These are phyloP conservation scores for Coffea canephora DNA, from an alignment of 257 asterid species.

Conservation along the genomic window DNA sequence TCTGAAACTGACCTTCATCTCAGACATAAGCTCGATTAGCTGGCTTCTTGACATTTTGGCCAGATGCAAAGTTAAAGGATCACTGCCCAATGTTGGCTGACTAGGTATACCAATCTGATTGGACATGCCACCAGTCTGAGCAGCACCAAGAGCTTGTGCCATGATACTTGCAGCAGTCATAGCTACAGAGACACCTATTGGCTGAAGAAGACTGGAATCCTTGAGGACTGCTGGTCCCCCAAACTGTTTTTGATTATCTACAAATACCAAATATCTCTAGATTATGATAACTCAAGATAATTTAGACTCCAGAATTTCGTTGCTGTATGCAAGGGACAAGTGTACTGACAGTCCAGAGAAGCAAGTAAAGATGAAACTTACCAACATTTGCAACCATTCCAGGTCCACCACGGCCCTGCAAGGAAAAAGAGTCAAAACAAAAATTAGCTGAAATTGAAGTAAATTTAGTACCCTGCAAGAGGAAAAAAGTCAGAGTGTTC, in stretches of 20 bases:
- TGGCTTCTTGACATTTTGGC: conserved; percentile 84
- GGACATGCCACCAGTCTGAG: conserved; percentile 47
- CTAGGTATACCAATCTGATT: conserved; percentile 46
- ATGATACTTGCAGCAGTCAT: conserved; percentile 79
- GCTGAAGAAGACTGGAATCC: conserved; percentile 58
- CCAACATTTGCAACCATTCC: conserved; percentile 68
- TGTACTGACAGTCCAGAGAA: neutral
- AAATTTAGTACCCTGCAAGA: neutral
- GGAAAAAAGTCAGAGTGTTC: too few species aligned
- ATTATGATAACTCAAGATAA: neutral
- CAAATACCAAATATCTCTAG: conserved; percentile 12
- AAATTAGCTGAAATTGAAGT: conserved; percentile 1
- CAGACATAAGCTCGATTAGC: conserved; percentile 64
- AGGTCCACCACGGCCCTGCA: conserved; percentile 91
- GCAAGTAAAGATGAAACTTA: conserved; percentile 30
- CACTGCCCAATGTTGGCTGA: conserved; percentile 51
- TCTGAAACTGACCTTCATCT: conserved; percentile 60
- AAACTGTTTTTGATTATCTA: conserved; percentile 63
- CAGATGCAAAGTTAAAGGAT: conserved; percentile 76
- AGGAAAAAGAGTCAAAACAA: conserved; percentile 22
- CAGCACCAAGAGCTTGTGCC: conserved; percentile 85
- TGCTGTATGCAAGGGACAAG: neutral
- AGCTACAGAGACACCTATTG: conserved; percentile 79
- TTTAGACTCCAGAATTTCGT: neutral
- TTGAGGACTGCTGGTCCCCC: conserved; percentile 57